These are phyloP conservation scores for Aspergillus sp. DNA, from an alignment of 2,329 filamentous ascomycete species.

Conservation along the genomic window DNA sequence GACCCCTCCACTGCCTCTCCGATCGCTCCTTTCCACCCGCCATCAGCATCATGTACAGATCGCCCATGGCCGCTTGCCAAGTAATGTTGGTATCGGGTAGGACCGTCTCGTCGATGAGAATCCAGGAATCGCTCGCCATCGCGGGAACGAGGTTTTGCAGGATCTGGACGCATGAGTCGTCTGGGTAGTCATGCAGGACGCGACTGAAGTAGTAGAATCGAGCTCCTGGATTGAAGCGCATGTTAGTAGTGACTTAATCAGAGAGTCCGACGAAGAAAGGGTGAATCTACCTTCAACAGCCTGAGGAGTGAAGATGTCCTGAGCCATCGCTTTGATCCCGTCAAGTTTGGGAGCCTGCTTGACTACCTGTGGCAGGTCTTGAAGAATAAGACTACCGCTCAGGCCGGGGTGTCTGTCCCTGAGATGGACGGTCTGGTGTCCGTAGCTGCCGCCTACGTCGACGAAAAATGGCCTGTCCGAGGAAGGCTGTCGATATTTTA, in stretches of 20 bases:
- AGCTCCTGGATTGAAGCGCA: not conserved
- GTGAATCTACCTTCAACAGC: constrained; percentile 2
- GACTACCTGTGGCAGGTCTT: constrained; percentile 3
- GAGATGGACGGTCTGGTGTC: constrained; percentile 1
- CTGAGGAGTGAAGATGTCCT: constrained; percentile 17
- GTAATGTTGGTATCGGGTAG: not conserved
- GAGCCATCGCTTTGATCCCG: constrained; percentile 7
- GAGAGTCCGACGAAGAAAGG: too few relatives aligned
- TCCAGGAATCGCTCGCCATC: constrained; percentile 9
- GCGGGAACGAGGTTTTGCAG: constrained; percentile 4
- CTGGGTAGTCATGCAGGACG: constrained; percentile 8
- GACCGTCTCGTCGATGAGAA: constrained; percentile 12
- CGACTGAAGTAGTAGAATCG: constrained; percentile 13
- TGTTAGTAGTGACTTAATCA: not conserved
- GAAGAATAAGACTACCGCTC: constrained; percentile 1
- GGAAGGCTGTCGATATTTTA: not conserved
- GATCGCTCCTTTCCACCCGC: not conserved
- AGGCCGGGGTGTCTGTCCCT: not conserved
- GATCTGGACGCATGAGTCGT: constrained; percentile 10
- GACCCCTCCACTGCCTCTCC: not conserved
- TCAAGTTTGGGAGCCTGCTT: not conserved
- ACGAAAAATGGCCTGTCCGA: constrained; percentile 6
- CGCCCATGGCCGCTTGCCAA: constrained; percentile 1
- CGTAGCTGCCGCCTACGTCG: constrained; percentile 9
- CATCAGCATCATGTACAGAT: constrained; percentile 8